Evolutionary conservation across 306 rosid species (phyloP), one percentile per base, ranked within the genome.

Genomic region (Lathyrus oleraceus): DNA sequence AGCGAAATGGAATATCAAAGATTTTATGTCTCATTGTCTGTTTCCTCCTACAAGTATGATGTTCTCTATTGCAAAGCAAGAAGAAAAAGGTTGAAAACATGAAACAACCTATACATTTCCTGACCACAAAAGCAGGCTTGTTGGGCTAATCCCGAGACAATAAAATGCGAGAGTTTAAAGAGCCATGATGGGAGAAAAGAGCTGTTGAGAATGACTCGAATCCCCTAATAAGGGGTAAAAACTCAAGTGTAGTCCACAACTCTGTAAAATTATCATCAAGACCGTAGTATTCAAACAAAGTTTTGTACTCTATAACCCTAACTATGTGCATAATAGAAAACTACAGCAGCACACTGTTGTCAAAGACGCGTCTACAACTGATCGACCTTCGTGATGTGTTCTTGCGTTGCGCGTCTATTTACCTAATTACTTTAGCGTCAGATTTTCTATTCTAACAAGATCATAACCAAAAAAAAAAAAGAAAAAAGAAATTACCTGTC

Each of bases 401-500:
- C 17, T 21, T 25, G 17, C 27, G 16, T 21, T 25, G 17, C 27
- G 16, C 4, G 15, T 11, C 5, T 10, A 21, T 21, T 54, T 13
- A 54, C 23, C 9, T 54, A 7, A 5, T 56, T 56, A 56, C 17
- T 54, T 12, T 23, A 5, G 10, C 5, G 15, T 54, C 10, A 0
- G 16, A 25, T 23, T 56, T 56, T 0, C 38, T 12, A 56, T 56
- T 56, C 61, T 25, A 56, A 56, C 38, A 25, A 56, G 2, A 25
- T 11, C 10, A 27, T 56, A 25, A 56, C 16, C 27, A 43, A 57
- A 15, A n/a, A 27, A n/a, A 27, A n/a, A 14, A 35, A 60, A 61
- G 40, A 4, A 32, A 5, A 4, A 11, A 1, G 2, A 56, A 12
- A 14, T 25, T 67, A 82, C 89, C 70, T 82, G 89, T 78, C 44